phyloP scores from a whole-genome alignment of 352 stramenopile genomes.

The Phytophthora macrochlamydospora region DNA sequence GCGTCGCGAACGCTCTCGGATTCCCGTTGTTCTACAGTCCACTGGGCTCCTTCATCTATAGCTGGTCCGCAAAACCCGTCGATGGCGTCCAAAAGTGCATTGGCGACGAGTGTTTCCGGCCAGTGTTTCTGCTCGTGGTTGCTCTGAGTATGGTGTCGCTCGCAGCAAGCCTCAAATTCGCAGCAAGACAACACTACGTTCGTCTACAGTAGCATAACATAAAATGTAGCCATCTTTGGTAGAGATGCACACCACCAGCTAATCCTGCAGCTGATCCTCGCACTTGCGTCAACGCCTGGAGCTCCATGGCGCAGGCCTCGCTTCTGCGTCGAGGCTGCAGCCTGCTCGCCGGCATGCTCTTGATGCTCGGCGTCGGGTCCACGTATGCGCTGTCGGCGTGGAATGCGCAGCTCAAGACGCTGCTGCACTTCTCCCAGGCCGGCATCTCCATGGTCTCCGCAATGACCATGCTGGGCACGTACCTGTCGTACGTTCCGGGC shows the following conservation, averaged over 20 bases:
- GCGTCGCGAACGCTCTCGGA: constrained; percentile 69
- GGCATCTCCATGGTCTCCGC: constrained; percentile 79
- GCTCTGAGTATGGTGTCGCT: constrained; percentile 56
- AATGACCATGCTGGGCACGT: constrained; percentile 78
- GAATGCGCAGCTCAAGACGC: constrained; percentile 83
- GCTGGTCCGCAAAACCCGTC: constrained; percentile 31
- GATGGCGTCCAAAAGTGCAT: constrained; percentile 60
- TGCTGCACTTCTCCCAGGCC: constrained; percentile 73
- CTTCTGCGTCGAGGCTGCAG: constrained; percentile 41
- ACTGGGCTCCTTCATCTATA: constrained; percentile 68
- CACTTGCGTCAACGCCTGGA: not conserved
- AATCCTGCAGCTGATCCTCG: constrained; percentile 1
- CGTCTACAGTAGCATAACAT: not conserved
- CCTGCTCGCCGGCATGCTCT: constrained; percentile 58
- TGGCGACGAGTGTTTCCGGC: constrained; percentile 59
- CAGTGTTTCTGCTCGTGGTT: constrained; percentile 67
- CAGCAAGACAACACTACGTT: constrained; percentile 36
- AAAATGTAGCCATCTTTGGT: not conserved
- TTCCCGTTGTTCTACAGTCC: constrained; percentile 80
- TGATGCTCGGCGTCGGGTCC: constrained; percentile 79
- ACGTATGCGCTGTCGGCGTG: constrained; percentile 83
- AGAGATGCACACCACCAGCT: not conserved
- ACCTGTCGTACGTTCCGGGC: constrained; percentile 76
- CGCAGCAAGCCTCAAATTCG: constrained; percentile 59
- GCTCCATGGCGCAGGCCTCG: constrained; percentile 12